Evolutionary conservation across 2,329 filamentous ascomycete genomes (phyloP), one percentile per base, ranked within the genome.

Genomic region (Botrytis fragariae): DNA sequence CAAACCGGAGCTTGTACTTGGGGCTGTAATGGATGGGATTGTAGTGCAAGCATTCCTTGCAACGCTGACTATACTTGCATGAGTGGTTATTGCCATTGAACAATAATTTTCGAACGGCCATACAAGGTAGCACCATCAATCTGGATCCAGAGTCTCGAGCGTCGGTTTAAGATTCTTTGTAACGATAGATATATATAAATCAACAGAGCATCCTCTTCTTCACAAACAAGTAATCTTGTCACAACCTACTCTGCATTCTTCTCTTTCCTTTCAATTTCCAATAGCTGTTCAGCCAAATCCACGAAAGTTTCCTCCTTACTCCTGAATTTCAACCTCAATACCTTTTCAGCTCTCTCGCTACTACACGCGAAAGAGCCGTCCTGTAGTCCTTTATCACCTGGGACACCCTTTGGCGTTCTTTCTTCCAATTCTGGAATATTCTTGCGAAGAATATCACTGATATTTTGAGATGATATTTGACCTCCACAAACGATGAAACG

Each of bases 401-500:
- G 78, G 25, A 84, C 83, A 1, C 84, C 82, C 1, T 79, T 77
- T 29, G 87, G 87, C 73, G 89, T 79, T 69, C 82, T 77, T 18
- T 82, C 83, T 74, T 83, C 83, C 74, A 87, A 83, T 75, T 88
- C 81, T 0, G 87, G 87, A 74, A 88, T 87, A 72, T 85, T 79
- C 74, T 86, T 85, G 72, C 83, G 82, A 62, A 92, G 84, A 54
- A 88, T 83, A 72, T 88, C 84, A 0, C 85, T 85, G 45, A 91
- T 86, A 76, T 86, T 82, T 78, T 87, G 86, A 79, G 91, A 91
- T 69, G 84, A 86, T 77, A 90, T 91, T 77, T 86, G 84, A 1
- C 86, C 87, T 0, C 85, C 85, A 0, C 89, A 86, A 42, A 91
- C 80, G 77, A 91, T 89, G 82, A 91, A 92, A 5, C 91, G 85